Evolutionary conservation across 306 rosid genomes (phyloP), one percentile per base, ranked within the genome.

Genomic region (Trifolium pratense): DNA sequence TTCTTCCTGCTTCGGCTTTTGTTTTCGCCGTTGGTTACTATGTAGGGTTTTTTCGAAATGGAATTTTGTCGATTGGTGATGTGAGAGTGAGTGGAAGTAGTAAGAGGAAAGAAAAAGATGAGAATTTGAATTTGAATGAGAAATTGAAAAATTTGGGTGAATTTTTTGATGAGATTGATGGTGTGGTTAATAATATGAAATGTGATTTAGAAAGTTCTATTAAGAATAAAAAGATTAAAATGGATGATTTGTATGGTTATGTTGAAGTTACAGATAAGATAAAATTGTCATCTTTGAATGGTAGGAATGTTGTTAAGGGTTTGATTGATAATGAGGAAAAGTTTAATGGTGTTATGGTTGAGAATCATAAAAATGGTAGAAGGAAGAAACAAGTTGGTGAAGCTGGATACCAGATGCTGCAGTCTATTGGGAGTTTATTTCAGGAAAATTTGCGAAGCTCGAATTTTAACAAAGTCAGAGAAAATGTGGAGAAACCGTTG

Each of bases 1-100:
- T 94, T 37, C 79, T 94, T 69, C 97, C 99, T 2, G 95, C 90
- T 70, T 88, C 91, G 5, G 85, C 81, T 71, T 79, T 91, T 71
- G 76, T 91, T 77, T 89, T 94, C 52, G 91, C 89, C 2, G 5
- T 81, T 82, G 99, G 97, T 46, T 94, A 88, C 77, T 66, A 84
- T 2, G 59, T 87, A 68, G 99, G 95, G 79, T 74, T 87, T 73
- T 81, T 91, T 36, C 91, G 89, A 7, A 80, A 86, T 40, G 85
- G 89, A 31, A 75, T 76, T 16, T 20, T 65, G 6, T 65, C 52
- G 18, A 49, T 76, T 14, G 78, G 79, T 60, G 97, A 84, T 29
- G 74, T 53, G 66, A 83, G 81, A 65, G 66, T 68, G 29, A 63
- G 32, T 79, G 92, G 86, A 29, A 83, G 62, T 76, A 81, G 53